Base-by-base conservation (phyloP, 805 yeast genomes). In the Debaryomyces prosopidis region DNA sequence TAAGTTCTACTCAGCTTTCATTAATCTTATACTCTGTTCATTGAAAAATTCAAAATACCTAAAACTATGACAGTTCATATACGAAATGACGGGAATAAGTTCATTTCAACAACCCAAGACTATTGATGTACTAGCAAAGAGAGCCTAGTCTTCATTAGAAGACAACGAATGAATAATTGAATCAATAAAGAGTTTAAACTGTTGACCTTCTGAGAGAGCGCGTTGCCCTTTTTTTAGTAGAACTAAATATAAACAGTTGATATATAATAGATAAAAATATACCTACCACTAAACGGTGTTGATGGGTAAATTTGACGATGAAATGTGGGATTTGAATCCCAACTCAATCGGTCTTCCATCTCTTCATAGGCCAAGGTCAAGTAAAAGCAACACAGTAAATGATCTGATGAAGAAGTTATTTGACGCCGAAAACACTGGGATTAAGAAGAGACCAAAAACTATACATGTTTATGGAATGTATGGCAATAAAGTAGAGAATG, bases 301-400 rank as follows among this genome's bases (percentile, higher is more conserved):
- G n/a, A 36, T 36, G 39, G 39, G 39, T 6, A 18, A 19, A n/a
- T 18, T 16, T 4, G 39, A 36, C 19, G 39, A 36, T 36, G 19
- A 36, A 16, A 12, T 36, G 16, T 36, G 39, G 39, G 37, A 34
- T 15, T 11, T 34, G 12, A 34, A 34, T 12, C 37, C 37, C 16
- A 14, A 34, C 15, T 10, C 33, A 30, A 30, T 14, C 15, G n/a
- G 9, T 18, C 7, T 17, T 8, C 23, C 27, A 16, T 17, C 32
- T 17, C 43, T 40, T 31, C 37, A 40, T 20, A 32, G 43, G 16
- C 43, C 43, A 7, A 40, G 43, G 17, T 40, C 43, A 8, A 40
- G 37, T 8, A 40, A 40, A 16, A 17, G 28, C 10, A 5, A 33
- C 16, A 5, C 23, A 3, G 33, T 23, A 8, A 20, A 23, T 11